These are phyloP conservation scores for Lizanozyma gosingica DNA, from an alignment of 1,139 yeast species.

Conservation along the genomic window DNA sequence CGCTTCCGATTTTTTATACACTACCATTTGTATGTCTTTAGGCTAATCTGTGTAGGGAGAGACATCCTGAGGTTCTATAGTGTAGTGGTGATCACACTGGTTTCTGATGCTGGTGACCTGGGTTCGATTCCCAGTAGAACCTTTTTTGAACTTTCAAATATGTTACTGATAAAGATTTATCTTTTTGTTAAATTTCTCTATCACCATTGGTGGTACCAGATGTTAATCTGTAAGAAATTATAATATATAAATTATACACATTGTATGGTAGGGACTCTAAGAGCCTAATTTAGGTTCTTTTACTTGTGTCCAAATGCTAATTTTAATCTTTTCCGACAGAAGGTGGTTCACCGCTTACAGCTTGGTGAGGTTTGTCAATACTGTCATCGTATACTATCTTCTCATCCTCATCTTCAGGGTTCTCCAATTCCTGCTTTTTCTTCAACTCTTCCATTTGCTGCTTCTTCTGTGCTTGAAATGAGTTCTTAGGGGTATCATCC, in stretches of 20 bases:
- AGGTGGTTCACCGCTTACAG: background rate
- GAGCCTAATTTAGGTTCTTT: no score
- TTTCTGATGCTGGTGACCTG: constrained; percentile 14
- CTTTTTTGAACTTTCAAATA: no score
- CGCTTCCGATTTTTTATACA: no score
- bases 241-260: no score
- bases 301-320: background rate
- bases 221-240: no score
- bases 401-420: background rate
- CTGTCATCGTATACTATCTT: background rate
- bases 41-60: background rate
- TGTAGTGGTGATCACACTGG: constrained; percentile 14
- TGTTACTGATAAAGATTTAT: no score
- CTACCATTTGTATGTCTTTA: background rate
- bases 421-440: background rate
- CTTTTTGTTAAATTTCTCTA: no score
- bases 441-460: constrained; percentile 4
- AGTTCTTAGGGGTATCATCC: background rate
- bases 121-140: constrained; percentile 14
- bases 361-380: background rate
- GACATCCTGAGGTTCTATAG: constrained; percentile 8
- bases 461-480: constrained; percentile 1
- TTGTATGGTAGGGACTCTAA: no score
- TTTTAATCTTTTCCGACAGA: background rate
- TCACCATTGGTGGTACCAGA: no score